Evolutionary conservation across 495 filamentous ascomycete genomes (phyloP), one percentile per base, ranked within the genome.

Genomic region (Talaromyces ruber): DNA sequence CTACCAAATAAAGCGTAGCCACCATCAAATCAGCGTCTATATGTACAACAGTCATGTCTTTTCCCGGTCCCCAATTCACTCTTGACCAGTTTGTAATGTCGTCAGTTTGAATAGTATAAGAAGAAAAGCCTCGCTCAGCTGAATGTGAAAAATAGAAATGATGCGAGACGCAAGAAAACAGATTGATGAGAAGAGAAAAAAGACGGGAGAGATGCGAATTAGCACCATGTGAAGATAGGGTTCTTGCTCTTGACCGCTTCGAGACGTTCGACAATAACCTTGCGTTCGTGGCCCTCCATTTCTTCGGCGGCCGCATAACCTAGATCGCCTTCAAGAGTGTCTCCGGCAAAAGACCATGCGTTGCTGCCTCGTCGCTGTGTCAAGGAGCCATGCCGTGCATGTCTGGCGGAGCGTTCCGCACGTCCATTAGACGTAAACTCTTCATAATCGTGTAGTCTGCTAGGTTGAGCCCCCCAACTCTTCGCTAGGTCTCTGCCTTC

Each of bases 141-240:
- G 51, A 54, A 54, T 47, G 43, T 47, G 11, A 47, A 47, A 21
- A 21, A 28, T 2, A 1, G 5, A 54, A 54, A 54, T 26, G n/a
- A 22, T 54, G 51, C 26, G 26, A 54, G 26, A 52, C 1, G 18
- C 47, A 52, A 14, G 47, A 52, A 52, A 21, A 22, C 45, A n/a
- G 7, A 50, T n/a, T 52, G 47, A 28, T 6, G 11, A 54, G 51
- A 54, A 26, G 26, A 26, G 51, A 54, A 28, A 11, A 47, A 47
- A 47, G 43, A n/a, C n/a, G 16, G 50, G n/a, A 21, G 9, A 53
- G 3, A 28, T 12, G 26, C 8, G 62, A 47, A 59, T 82, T 77
- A 97, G 82, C 95, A 98, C 91, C 94, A 98, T 43, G 90, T 96
- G 75, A 98, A 98, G 14, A 98, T 91, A 16, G 94, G 94, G 72